These are phyloP conservation scores for Apiospora phragmitis DNA, from an alignment of 2,329 filamentous ascomycete genomes.

Conservation along the genomic window DNA sequence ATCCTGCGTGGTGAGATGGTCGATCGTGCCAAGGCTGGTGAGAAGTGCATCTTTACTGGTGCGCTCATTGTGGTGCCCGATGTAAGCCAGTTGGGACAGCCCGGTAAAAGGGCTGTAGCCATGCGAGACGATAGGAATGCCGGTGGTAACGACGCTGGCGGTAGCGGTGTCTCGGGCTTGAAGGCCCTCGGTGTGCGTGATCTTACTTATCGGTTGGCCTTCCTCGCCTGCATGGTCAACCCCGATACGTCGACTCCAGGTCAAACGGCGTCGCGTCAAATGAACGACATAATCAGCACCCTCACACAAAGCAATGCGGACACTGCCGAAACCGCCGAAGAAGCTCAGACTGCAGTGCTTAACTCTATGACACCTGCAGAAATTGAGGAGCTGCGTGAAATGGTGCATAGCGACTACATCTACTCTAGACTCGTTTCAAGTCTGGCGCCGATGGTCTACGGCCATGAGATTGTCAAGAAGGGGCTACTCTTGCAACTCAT, in stretches of 20 bases:
- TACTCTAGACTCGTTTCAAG: conserved; percentile 92
- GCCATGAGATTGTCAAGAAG: conserved; percentile 97
- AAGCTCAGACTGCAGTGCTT: conserved; percentile 84
- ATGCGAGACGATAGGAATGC: conserved; percentile 76
- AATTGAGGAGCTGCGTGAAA: conserved; percentile 85
- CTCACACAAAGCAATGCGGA: conserved; percentile 76
- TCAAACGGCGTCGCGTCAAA: conserved; percentile 71
- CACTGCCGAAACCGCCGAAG: conserved; percentile 70
- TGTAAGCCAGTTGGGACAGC: conserved; percentile 90
- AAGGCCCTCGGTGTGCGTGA: conserved; percentile 94
- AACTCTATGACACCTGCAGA: conserved; percentile 82
- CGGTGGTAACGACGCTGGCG: conserved; percentile 77
- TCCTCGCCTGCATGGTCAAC: conserved; percentile 93
- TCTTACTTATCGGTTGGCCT: conserved; percentile 93
- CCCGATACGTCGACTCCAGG: conserved; percentile 83
- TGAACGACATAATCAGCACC: conserved; percentile 81
- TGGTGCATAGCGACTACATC: conserved; percentile 96
- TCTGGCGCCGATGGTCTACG: conserved; percentile 94
- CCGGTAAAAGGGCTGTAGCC: conserved; percentile 79
- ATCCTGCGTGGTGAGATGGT: conserved; percentile 97
- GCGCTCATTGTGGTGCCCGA: conserved; percentile 96
- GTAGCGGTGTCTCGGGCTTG: conserved; percentile 81
- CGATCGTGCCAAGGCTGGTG: conserved; percentile 92
- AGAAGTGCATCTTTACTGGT: conserved; percentile 97
- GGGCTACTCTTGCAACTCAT: conserved; percentile 91